Conservation (phyloP, 1,284 basidiomycete genomes). For the Inonotus obliquus region DNA sequence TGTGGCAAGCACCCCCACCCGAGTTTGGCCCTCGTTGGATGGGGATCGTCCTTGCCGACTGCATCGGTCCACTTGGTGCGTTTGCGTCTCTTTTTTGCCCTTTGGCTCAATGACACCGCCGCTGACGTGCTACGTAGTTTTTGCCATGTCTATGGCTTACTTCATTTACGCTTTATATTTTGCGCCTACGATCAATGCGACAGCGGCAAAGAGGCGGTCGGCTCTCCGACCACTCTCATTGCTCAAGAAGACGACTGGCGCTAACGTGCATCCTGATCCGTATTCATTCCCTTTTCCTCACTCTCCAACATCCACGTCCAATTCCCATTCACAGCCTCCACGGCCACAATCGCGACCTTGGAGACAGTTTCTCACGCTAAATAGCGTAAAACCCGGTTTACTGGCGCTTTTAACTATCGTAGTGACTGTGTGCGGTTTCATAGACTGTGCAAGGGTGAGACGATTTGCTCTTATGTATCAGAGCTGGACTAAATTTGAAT, state of each 20-base stretch:
- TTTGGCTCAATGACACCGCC: neutral
- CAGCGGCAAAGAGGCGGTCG: neutral
- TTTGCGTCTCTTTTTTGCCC: neutral
- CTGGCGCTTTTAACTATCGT: neutral
- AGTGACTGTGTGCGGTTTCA: conserved; percentile 4
- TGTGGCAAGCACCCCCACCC: neutral
- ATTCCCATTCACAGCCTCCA: neutral
- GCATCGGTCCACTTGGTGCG: conserved; percentile 13
- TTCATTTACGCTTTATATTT: conserved; percentile 1
- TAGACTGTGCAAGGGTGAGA: conserved; percentile 11
- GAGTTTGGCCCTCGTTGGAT: conserved; percentile 1
- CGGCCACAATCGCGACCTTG: neutral
- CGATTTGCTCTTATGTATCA: neutral
- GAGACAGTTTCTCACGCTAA: neutral
- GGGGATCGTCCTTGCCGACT: conserved; percentile 9
- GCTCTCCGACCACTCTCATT: neutral
- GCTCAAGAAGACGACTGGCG: neutral
- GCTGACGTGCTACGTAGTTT: neutral
- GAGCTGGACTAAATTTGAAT: neutral
- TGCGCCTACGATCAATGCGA: neutral
- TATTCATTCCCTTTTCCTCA: neutral
- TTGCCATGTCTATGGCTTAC: neutral
- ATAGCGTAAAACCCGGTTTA: neutral
- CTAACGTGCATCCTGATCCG: neutral
- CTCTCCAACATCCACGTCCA: neutral